Evolutionary conservation across 352 stramenopile species (phyloP), one percentile per base, ranked within the genome.

Genomic region (Phytopythium boreale): DNA sequence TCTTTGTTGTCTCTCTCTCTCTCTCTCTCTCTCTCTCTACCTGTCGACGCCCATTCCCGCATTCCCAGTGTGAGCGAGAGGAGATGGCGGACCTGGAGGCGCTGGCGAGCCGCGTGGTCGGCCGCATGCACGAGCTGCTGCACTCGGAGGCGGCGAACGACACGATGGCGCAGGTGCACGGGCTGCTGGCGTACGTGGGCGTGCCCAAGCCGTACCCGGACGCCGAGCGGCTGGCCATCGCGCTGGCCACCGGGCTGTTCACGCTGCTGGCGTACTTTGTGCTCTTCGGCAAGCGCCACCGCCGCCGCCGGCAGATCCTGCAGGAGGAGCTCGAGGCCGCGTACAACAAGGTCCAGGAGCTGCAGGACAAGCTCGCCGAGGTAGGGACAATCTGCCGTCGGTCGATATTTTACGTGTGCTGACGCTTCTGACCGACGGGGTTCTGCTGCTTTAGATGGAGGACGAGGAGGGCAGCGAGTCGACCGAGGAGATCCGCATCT

Each of bases 401-500:
- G n/a, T n/a, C n/a, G n/a, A n/a, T n/a, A n/a, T n/a, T n/a, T n/a
- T n/a, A n/a, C n/a, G n/a, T n/a, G n/a, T n/a, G n/a, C n/a, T n/a
- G n/a, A n/a, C 19, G 41, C 41, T 6, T 47, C 19, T 24, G 43
- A 49, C 43, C n/a, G 41, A 22, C 41, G 11, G 11, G 12, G 11
- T 6, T 2, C 41, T 6, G 11, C 11, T 17, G 12, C 31, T 44
- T 57, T 59, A 89, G 70, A 93, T 95, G 72, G 87, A 96, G 44
- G 64, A 87, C n/a, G 87, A 97, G 52, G 80, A 92, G 44, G 69
- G 67, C 11, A 62, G 70, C 14, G 74, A 82, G 62, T 74, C 87
- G 24, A 92, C 90, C 69, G 80, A 96, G 59, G 81, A 98, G 74
- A 93, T 98, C 71, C 90, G 95, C 59, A 99, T 99, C 66, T 99